Evolutionary conservation across 2,329 filamentous ascomycete genomes (phyloP).

Genomic region (Emericellopsis cladophorae): DNA sequence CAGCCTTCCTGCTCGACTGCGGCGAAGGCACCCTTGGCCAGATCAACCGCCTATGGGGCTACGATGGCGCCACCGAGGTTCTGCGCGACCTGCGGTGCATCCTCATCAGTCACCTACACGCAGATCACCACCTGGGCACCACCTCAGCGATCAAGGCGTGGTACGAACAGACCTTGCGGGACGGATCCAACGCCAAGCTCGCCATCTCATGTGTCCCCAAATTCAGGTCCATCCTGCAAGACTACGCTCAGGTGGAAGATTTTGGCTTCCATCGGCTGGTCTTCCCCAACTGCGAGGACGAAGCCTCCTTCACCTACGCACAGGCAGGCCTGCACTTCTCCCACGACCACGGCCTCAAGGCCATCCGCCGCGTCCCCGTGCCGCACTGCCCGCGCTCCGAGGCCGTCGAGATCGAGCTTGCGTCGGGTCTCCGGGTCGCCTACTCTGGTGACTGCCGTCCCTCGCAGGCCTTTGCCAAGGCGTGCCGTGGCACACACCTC

Average conservation of each 20-base stretch:
- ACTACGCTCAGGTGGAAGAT: conserved; percentile 69
- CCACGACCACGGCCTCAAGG: conserved; percentile 43
- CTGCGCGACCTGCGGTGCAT: conserved; percentile 69
- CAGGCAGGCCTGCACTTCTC: conserved; percentile 23
- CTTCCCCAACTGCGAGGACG: conserved; percentile 15
- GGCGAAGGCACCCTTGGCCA: conserved; percentile 91
- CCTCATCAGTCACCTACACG: conserved; percentile 92
- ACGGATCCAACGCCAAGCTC: conserved; percentile 31
- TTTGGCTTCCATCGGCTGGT: conserved; percentile 49
- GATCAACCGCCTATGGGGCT: conserved; percentile 59
- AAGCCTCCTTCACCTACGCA: conserved; percentile 16
- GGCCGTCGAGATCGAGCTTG: conserved; percentile 67
- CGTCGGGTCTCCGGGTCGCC: conserved; percentile 70
- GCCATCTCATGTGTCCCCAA: conserved; percentile 55
- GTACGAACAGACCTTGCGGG: conserved; percentile 40
- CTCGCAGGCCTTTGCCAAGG: conserved; percentile 51
- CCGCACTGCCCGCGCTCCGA: conserved; percentile 69
- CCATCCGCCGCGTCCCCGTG: conserved; percentile 56
- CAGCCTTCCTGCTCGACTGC: conserved; percentile 83
- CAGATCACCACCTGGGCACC: conserved; percentile 87
- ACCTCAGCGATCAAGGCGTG: conserved; percentile 73
- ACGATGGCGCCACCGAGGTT: conserved; percentile 52
- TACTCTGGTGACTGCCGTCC: conserved; percentile 94
- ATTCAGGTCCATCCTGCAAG: conserved; percentile 66
- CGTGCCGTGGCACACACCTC: conserved; percentile 66